Percentiles rank a stretch among this genome's conserved stretches.
phyloP scores from a whole-genome alignment of 805 yeast species.

The Cyberlindnera meyerae region DNA sequence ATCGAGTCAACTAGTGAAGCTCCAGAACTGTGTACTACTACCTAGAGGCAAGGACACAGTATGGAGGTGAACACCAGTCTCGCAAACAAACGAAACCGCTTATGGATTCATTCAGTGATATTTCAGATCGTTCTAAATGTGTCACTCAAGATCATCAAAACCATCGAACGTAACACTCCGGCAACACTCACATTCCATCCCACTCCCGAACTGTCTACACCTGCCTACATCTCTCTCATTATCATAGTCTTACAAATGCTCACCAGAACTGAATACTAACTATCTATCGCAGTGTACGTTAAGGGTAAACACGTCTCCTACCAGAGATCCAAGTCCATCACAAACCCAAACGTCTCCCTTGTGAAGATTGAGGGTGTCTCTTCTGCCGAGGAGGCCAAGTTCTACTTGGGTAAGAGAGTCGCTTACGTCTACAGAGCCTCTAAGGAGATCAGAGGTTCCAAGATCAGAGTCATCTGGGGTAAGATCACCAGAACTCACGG shows the following conservation, averaged over 20 bases:
- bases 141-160: no score
- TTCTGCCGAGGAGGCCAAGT: slow-evolving; percentile 89
- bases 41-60: background rate
- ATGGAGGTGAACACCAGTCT: background rate
- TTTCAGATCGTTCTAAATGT: background rate
- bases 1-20: no score
- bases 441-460: slow-evolving; percentile 97
- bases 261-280: slow-evolving; percentile 20
- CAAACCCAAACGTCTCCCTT: slow-evolving; percentile 97
- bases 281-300: slow-evolving; percentile 79
- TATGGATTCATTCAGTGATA: no score
- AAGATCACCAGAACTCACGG: slow-evolving; percentile 99
- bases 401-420: slow-evolving; percentile 99
- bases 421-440: slow-evolving; percentile 99
- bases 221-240: background rate
- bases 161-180: no score
- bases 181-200: no score
- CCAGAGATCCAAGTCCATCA: slow-evolving; percentile 98
- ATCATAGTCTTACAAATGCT: background rate
- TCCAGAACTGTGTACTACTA: background rate
- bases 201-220: no score
- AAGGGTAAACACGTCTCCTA: slow-evolving; percentile 99
- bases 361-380: slow-evolving; percentile 96
- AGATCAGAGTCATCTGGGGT: slow-evolving; percentile 99
- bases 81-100: no score